Conservation (phyloP, 1,284 basidiomycete species). For the Heliocybe sulcata region DNA sequence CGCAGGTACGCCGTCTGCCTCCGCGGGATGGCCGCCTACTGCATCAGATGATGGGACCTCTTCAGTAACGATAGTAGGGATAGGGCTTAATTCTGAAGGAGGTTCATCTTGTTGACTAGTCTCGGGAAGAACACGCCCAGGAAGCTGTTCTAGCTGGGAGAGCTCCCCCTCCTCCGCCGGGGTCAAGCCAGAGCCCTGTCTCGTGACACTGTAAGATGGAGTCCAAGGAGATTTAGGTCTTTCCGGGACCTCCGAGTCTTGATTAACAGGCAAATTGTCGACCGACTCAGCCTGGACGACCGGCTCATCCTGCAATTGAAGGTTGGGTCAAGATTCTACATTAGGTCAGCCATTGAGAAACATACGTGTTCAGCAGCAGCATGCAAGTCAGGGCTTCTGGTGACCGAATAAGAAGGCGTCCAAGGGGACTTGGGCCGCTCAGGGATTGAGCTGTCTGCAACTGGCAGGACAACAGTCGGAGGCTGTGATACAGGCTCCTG, state of each 20-base stretch:
- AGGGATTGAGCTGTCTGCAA: not conserved
- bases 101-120: not conserved
- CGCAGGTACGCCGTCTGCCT: not conserved
- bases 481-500: not conserved
- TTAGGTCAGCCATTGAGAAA: not conserved
- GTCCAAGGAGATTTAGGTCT: conserved; percentile 14
- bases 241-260: conserved; percentile 1
- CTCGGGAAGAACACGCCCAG: not conserved
- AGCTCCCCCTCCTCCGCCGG: not conserved
- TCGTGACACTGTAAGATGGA: conserved; percentile 8
- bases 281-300: not conserved
- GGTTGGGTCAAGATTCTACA: not conserved
- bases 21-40: not conserved
- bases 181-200: not conserved
- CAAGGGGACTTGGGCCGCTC: conserved; percentile 2
- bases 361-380: not conserved
- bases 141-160: not conserved
- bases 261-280: not conserved
- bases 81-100: not conserved
- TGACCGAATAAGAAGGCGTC: conserved; percentile 4
- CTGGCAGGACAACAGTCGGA: not conserved
- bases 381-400: not conserved
- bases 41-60: not conserved
- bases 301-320: not conserved
- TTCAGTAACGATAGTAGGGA: not conserved